Evolutionary conservation across 1,284 basidiomycete genomes (phyloP).

Genomic region (Papiliotrema flavescens): DNA sequence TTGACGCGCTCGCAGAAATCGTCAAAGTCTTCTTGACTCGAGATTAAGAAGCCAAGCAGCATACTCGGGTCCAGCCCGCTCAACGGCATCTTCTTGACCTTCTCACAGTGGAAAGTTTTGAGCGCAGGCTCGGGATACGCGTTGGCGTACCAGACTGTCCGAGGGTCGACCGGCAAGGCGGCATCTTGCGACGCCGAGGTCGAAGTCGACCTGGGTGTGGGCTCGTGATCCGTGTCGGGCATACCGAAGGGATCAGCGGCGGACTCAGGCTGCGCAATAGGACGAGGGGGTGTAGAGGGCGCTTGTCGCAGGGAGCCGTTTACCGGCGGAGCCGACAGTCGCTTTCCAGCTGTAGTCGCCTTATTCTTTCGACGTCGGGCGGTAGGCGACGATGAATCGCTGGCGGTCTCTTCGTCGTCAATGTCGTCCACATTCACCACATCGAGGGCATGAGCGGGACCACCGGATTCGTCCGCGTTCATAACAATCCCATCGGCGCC

Average conservation of each 20-base stretch:
- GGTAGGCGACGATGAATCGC: background rate
- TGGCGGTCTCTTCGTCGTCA: constrained; percentile 2
- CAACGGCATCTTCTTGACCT: constrained; percentile 87
- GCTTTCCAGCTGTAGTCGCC: background rate
- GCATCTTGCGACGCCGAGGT: constrained; percentile 8
- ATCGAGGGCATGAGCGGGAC: constrained; percentile 20
- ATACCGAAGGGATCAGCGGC: constrained; percentile 5
- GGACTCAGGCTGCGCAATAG: background rate
- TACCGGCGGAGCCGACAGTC: constrained; percentile 1
- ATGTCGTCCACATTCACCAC: constrained; percentile 35
- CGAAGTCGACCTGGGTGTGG: background rate
- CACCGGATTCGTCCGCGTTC: constrained; percentile 2
- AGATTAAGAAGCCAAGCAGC: constrained; percentile 87
- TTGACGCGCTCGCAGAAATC: constrained; percentile 71
- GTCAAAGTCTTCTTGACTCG: constrained; percentile 74
- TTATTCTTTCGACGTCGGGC: background rate
- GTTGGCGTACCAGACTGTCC: constrained; percentile 59
- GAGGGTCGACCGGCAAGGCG: constrained; percentile 20
- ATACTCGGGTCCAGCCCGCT: constrained; percentile 93
- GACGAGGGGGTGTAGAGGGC: constrained; percentile 10
- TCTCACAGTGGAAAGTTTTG: constrained; percentile 88
- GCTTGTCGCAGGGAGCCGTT: background rate
- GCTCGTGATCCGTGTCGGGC: background rate
- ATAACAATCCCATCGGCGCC: background rate
- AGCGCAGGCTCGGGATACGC: constrained; percentile 67